phyloP scores from a whole-genome alignment of 305 asterid genomes.

The Fraxinus greggii region DNA sequence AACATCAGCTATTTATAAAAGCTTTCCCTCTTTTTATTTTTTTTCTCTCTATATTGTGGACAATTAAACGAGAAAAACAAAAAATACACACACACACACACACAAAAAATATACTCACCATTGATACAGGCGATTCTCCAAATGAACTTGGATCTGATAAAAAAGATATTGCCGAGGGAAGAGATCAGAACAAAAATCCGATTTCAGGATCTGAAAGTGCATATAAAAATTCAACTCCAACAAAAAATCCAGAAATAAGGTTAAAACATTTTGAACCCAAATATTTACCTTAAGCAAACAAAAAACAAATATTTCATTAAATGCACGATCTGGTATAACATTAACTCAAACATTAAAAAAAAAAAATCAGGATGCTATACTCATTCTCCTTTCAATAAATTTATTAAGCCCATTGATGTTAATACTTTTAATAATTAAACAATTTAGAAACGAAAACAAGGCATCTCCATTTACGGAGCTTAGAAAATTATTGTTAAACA shows the following conservation, averaged over 20 bases:
- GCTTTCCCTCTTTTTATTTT: background rate
- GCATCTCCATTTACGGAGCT: background rate
- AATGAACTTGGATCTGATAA: constrained; percentile 43
- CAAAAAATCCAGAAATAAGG: constrained; percentile 1
- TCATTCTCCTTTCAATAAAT: constrained; percentile 8
- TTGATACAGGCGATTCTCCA: constrained; percentile 34
- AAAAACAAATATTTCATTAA: background rate
- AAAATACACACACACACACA: background rate
- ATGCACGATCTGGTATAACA: background rate
- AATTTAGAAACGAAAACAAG: background rate
- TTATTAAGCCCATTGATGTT: constrained; percentile 3
- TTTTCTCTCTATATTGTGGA: background rate
- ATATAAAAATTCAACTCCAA: background rate
- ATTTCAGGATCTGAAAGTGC: constrained; percentile 20
- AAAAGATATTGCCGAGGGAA: background rate
- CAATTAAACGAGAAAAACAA: constrained; percentile 18
- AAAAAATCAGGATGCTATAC: background rate
- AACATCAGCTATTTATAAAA: constrained; percentile 14
- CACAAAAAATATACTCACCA: constrained; percentile 65
- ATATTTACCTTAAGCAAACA: background rate
- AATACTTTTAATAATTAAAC: background rate
- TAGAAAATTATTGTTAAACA: background rate
- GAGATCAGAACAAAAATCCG: constrained; percentile 16
- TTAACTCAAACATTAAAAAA: background rate
- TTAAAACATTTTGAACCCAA: background rate